Percentiles rank a stretch among this genome's conserved stretches.
Conservation (phyloP, 345 rosid genomes). For the Acer negundo region DNA sequence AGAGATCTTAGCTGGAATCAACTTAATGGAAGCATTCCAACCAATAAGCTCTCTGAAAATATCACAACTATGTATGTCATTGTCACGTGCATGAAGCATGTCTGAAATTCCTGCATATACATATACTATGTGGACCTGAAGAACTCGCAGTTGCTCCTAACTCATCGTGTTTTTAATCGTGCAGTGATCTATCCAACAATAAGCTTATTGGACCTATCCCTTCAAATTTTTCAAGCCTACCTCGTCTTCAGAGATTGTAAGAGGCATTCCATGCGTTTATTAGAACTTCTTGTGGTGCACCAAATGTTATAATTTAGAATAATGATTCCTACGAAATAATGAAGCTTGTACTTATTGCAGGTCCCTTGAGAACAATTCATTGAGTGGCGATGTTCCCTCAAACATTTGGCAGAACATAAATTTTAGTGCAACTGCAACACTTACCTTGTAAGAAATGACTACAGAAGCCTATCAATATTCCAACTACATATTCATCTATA, state of each 20-base stretch:
- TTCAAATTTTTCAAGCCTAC: conserved; percentile 52
- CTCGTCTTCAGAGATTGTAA: conserved; percentile 58
- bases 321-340: background rate
- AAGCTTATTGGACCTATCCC: conserved; percentile 57
- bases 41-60: conserved; percentile 42
- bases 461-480: background rate
- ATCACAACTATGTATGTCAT: conserved; percentile 48
- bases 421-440: conserved; percentile 24
- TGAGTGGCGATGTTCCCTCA: conserved; percentile 45
- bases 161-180: conserved; percentile 16
- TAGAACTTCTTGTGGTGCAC: background rate
- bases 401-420: conserved; percentile 42
- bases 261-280: conserved; percentile 5
- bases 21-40: conserved; percentile 45
- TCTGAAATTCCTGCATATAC: background rate
- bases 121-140: background rate
- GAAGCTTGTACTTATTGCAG: conserved; percentile 28
- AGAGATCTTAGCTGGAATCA: conserved; percentile 55
- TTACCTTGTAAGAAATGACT: conserved; percentile 37
- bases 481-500: too few relatives aligned
- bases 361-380: conserved; percentile 41
- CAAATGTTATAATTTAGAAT: background rate
- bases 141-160: background rate
- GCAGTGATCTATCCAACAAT: conserved; percentile 61
- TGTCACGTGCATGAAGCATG: too few relatives aligned